phyloP scores from a whole-genome alignment of 1,284 basidiomycete species.

The Fomitiporia mediterranea region DNA sequence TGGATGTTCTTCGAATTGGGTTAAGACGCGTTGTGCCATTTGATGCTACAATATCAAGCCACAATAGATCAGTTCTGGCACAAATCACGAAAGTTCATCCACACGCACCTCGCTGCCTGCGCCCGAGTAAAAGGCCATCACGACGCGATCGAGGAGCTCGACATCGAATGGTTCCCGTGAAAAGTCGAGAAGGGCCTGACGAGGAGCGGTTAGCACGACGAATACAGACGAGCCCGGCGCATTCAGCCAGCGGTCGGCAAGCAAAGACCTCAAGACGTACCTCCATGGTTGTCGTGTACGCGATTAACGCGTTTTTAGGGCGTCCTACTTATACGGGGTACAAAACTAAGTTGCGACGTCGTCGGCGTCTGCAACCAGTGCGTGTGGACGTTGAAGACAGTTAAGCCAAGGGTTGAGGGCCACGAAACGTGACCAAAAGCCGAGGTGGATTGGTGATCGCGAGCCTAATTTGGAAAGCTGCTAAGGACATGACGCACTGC shows the following conservation, averaged over 20 bases:
- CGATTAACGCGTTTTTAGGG: conserved; percentile 8
- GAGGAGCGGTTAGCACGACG: background rate
- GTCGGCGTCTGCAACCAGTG: background rate
- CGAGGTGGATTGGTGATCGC: conserved; percentile 1
- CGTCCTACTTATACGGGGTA: background rate
- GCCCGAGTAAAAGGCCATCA: conserved; percentile 78
- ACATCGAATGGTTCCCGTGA: conserved; percentile 77
- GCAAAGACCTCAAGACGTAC: background rate
- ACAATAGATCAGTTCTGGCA: background rate
- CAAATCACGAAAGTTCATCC: conserved; percentile 14
- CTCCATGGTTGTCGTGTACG: conserved; percentile 12
- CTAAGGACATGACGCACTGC: no score
- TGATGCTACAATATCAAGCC: conserved; percentile 61
- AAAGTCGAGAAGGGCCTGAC: conserved; percentile 82
- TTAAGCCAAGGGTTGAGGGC: conserved; percentile 13
- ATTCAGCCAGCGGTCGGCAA: conserved; percentile 1
- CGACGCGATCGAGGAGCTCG: conserved; percentile 79
- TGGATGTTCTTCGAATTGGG: conserved; percentile 96
- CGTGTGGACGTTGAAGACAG: background rate
- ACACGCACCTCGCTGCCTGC: conserved; percentile 66
- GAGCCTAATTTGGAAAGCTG: background rate
- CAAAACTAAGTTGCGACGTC: background rate
- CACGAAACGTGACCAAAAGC: conserved; percentile 3
- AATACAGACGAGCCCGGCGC: background rate
- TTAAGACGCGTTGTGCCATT: conserved; percentile 84